A percentile compares a stretch with the other conserved stretches of the same genome.
Conservation (phyloP, 345 rosid genomes). For the Rubroshorea leprosula region DNA sequence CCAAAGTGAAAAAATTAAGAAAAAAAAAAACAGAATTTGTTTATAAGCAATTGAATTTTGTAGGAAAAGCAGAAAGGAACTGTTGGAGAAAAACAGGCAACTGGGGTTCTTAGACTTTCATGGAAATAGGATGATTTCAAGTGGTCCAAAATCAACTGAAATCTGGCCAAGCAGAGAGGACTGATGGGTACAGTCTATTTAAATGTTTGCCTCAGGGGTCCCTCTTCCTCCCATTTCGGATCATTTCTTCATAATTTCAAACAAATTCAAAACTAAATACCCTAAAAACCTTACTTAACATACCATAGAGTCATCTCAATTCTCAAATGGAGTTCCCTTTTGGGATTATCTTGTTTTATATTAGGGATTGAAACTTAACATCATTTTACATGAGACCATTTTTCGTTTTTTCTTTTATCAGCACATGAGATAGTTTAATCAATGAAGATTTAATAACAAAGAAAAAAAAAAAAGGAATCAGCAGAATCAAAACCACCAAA, state of each 20-base stretch:
- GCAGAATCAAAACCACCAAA: neutral
- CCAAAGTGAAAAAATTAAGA: too few relatives aligned
- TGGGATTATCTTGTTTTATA: too few relatives aligned
- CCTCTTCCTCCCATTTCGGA: constrained; percentile 13
- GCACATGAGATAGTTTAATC: too few relatives aligned
- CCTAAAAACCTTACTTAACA: too few relatives aligned
- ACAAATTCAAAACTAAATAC: neutral
- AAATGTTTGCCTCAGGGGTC: constrained; percentile 2
- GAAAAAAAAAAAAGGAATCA: neutral
- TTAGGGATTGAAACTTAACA: too few relatives aligned
- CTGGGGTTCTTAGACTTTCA: neutral
- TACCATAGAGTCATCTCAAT: too few relatives aligned
- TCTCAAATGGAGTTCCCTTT: neutral
- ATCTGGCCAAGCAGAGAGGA: neutral
- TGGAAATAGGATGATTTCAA: neutral
- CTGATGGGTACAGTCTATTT: neutral
- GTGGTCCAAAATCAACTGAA: neutral
- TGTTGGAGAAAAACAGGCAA: neutral
- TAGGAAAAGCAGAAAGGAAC: neutral
- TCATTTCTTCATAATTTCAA: neutral
- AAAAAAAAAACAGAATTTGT: neutral
- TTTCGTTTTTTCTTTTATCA: too few relatives aligned
- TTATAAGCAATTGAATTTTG: neutral
- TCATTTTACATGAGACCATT: too few relatives aligned
- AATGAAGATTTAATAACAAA: too few relatives aligned